Conservation (phyloP, 208 protist species). For the Trypanosoma mega region DNA sequence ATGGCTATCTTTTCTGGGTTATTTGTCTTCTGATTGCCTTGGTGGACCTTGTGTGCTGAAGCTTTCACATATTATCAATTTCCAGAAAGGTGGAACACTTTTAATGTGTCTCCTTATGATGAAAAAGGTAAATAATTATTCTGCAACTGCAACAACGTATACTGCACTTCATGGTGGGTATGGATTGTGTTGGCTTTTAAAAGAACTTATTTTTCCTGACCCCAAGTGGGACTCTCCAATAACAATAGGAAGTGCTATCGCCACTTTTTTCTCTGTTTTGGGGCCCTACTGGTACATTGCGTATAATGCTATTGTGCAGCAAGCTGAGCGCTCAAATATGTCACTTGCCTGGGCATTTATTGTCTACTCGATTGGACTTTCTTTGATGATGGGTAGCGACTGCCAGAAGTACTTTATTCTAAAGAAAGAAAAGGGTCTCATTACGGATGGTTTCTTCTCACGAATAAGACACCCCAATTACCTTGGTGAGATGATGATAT, state of each 20-base stretch:
- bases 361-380: slow-evolving; percentile 64
- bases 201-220: slow-evolving; percentile 81
- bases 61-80: slow-evolving; percentile 74
- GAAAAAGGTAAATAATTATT: slow-evolving; percentile 62
- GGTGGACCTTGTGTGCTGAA: slow-evolving; percentile 65
- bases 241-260: slow-evolving; percentile 56
- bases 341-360: slow-evolving; percentile 51
- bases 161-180: slow-evolving; percentile 86
- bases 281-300: slow-evolving; percentile 85
- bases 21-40: slow-evolving; percentile 41
- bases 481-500: slow-evolving; percentile 88
- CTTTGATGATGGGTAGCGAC: slow-evolving; percentile 75
- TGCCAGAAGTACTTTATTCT: slow-evolving; percentile 86
- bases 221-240: slow-evolving; percentile 72
- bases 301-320: slow-evolving; percentile 67
- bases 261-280: slow-evolving; percentile 41
- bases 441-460: slow-evolving; percentile 84
- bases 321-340: slow-evolving; percentile 40
- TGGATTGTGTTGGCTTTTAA: slow-evolving; percentile 87
- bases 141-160: slow-evolving; percentile 79
- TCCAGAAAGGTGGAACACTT: slow-evolving; percentile 77
- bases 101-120: slow-evolving; percentile 72
- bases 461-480: slow-evolving; percentile 85
- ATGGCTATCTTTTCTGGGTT: slow-evolving; percentile 57
- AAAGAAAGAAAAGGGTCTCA: slow-evolving; percentile 56